Evolutionary conservation across 805 yeast genomes (phyloP).

Genomic region (Ogataea henricii): DNA sequence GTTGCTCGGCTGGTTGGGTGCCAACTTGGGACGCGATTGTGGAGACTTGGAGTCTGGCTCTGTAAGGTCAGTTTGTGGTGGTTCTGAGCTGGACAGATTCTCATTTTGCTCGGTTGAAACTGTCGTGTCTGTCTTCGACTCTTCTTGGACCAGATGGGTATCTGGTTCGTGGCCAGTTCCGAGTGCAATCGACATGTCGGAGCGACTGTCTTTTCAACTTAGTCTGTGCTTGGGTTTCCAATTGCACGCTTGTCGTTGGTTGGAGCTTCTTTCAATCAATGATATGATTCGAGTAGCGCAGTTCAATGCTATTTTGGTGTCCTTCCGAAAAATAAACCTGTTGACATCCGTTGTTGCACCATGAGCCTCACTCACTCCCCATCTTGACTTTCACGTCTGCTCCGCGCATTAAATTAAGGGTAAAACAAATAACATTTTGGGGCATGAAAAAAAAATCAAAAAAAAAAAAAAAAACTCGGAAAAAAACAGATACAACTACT

Average conservation of each 20-base stretch:
- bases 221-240: background rate
- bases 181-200: constrained; percentile 4
- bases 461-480: background rate
- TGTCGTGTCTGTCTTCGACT: background rate
- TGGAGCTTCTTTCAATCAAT: background rate
- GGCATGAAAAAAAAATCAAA: background rate
- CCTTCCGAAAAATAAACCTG: background rate
- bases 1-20: constrained; percentile 36
- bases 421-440: background rate
- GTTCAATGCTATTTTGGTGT: too few relatives aligned
- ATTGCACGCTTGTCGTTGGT: background rate
- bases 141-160: background rate
- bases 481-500: too few relatives aligned
- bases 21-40: constrained; percentile 20
- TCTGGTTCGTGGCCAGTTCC: constrained; percentile 2
- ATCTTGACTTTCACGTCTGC: background rate
- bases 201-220: background rate
- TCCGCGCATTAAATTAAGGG: constrained; percentile 1
- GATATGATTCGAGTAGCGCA: too few relatives aligned
- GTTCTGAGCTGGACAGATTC: background rate
- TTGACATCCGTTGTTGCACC: background rate
- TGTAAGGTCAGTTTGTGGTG: background rate
- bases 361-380: constrained; percentile 1
- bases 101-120: background rate
- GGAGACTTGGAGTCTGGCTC: background rate